Evolutionary conservation across 225 moss, liverwort and hornwort genomes (phyloP), one percentile per base, ranked within the genome.

Genomic region (Asterella californica): DNA sequence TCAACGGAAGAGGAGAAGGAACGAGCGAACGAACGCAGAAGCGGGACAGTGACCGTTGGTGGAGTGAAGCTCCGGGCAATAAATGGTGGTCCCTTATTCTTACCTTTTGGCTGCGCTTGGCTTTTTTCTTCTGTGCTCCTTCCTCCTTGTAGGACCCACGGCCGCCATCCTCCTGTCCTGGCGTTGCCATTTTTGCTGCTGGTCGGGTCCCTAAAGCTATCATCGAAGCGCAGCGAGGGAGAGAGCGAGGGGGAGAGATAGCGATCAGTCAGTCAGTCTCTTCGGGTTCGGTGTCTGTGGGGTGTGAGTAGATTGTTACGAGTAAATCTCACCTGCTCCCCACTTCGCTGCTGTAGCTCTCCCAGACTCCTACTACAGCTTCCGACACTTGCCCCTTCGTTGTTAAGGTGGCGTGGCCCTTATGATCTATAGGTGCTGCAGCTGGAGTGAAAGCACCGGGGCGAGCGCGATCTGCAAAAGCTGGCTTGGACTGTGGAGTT

Each of bases 21-120:
- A 19, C 53, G 2, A 25, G 24, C 10, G 22, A 62, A 25, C n/a
- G n/a, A n/a, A 42, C 42, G 42, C 42, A 7, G 42, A 42, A 42
- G 42, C n/a, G n/a, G 42, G 42, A 42, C 42, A 42, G 42, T 42
- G 42, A 42, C 42, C 42, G 42, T 42, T 42, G 42, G 42, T 42
- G 42, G 42, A 57, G 57, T 57, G 57, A 57, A 24, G 57, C 17
- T 64, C 29, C 64, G 27, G 42, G 30, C 64, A 64, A 64, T 64
- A 64, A 64, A 64, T 64, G 64, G 64, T 64, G 64, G 64, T 64
- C 64, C 64, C 64, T 64, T 27, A 64, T 42, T 64, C 64, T 64
- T 14, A 15, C 64, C 64, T 27, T 64, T 17, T 64, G 64, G 30
- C 64, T 64, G 29, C 64, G 64, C 64, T 64, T 64, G 15, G 64